Evolutionary conservation across 352 stramenopile species (phyloP), one percentile per base, ranked within the genome.

Genomic region (Phytophthora sp.): DNA sequence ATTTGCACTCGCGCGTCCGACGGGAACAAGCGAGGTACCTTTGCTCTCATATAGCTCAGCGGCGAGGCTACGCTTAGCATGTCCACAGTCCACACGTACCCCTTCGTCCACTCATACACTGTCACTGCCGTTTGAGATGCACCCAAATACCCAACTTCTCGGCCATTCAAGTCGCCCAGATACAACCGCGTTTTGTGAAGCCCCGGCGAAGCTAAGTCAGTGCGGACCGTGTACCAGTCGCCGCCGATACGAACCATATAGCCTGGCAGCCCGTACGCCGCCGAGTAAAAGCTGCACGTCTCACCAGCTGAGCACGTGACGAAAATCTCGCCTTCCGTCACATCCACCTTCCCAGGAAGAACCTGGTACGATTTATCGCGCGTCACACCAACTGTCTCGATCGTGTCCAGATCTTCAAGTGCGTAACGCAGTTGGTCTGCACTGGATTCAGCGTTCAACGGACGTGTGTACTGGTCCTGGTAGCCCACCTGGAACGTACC

Each of bases 401-500:
- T 80, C 2, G 76, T 69, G 4, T 69, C 43, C 1, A 94, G 58
- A 41, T 85, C 74, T 56, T 94, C 85, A 0, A 94, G 62, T 1
- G 83, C 83, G 49, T 84, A 89, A 4, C 82, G 78, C 8, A 94
- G 51, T 23, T 92, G 83, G 17, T 78, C 51, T 1, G 66, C 79
- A n/a, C 66, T 86, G 1, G 84, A 92, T 49, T 91, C 80, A 1
- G 82, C 73, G 26, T 95, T 92, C 17, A 95, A 44, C 0, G 81
- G 69, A 0, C 75, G 77, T 0, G 84, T 95, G 41, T 79, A 91
- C 28, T 68, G 64, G 23, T 66, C 77, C 12, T 76, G 70, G 59
- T 91, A 93, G 0, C 83, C 82, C 7, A 95, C 62, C 55, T 91
- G 83, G 60, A 93, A 93, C 15, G 84, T 95, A 1, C 86, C 84